Conservation (phyloP, 495 filamentous ascomycete genomes). For the Venustampulla echinocandica region DNA sequence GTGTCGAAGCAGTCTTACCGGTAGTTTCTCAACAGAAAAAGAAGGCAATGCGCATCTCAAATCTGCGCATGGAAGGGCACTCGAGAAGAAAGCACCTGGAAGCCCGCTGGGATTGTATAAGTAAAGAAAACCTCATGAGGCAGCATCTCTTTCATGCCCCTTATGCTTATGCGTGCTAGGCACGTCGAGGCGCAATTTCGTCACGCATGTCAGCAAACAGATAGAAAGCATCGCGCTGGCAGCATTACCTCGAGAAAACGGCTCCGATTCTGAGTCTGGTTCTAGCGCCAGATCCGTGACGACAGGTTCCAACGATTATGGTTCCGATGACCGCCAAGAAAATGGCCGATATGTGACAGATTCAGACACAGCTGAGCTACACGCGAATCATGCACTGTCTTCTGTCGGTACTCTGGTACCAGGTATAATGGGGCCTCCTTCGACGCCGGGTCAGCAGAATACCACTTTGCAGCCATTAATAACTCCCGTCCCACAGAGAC, state of each 20-base stretch:
- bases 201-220: constrained; percentile 19
- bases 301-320: too few species aligned
- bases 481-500: constrained; percentile 30
- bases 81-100: too few species aligned
- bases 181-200: constrained; percentile 15
- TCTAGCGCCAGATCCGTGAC: too few species aligned
- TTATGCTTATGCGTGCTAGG: constrained; percentile 7
- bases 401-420: constrained; percentile 42
- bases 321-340: too few species aligned
- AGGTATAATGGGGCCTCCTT: constrained; percentile 52
- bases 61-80: too few species aligned
- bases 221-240: constrained; percentile 25
- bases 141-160: constrained; percentile 10
- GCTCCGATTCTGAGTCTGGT: constrained; percentile 10
- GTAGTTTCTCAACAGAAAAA: not conserved
- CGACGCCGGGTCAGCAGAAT: constrained; percentile 33
- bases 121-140: too few species aligned
- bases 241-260: constrained; percentile 14
- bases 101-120: too few species aligned
- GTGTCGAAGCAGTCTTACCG: too few species aligned
- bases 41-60: constrained; percentile 3
- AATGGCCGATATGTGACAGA: too few species aligned
- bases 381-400: constrained; percentile 44
- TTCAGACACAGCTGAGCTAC: too few species aligned
- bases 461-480: constrained; percentile 29